These are phyloP conservation scores for Bipolaris bicolor DNA, from an alignment of 2,329 filamentous ascomycete species.

Conservation along the genomic window DNA sequence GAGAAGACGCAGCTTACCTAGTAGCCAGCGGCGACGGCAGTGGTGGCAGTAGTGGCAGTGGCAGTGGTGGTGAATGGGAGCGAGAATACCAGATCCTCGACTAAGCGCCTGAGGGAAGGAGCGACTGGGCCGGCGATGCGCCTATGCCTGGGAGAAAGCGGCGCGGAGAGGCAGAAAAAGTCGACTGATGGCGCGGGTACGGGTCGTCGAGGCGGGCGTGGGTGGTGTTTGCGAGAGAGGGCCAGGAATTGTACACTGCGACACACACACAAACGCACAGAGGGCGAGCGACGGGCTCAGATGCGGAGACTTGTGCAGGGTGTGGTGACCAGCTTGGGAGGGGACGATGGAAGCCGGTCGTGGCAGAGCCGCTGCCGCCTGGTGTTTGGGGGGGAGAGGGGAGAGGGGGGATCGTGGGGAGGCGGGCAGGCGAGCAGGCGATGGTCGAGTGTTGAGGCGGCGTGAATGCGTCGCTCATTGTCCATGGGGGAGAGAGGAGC, in stretches of 20 bases:
- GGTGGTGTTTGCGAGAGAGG: conserved; percentile 8
- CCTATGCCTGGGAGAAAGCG: conserved; percentile 31
- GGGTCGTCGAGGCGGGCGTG: conserved; percentile 11
- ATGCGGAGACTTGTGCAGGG: neutral
- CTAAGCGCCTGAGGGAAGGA: conserved; percentile 50
- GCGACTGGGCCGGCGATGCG: conserved; percentile 47
- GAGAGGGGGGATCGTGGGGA: conserved; percentile 20
- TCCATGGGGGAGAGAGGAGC: conserved; percentile 30
- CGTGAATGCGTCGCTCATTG: conserved; percentile 32
- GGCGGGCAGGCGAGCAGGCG: conserved; percentile 13
- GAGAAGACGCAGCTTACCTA: conserved; percentile 41
- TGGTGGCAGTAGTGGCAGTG: conserved; percentile 18
- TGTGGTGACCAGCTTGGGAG: conserved; percentile 29
- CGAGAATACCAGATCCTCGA: conserved; percentile 53
- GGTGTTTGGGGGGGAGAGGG: conserved; percentile 14
- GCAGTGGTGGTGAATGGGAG: conserved; percentile 37
- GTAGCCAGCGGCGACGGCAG: conserved; percentile 30
- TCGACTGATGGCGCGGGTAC: conserved; percentile 15
- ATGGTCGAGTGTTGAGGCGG: conserved; percentile 20
- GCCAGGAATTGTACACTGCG: conserved; percentile 16
- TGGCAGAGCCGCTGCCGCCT: conserved; percentile 34
- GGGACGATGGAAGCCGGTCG: conserved; percentile 32
- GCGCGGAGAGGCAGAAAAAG: conserved; percentile 30
- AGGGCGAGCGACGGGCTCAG: neutral
- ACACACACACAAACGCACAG: conserved; percentile 6